Base-by-base conservation (phyloP, 2,329 filamentous ascomycete genomes). In the Nannizziopsis arthrosporioides region DNA sequence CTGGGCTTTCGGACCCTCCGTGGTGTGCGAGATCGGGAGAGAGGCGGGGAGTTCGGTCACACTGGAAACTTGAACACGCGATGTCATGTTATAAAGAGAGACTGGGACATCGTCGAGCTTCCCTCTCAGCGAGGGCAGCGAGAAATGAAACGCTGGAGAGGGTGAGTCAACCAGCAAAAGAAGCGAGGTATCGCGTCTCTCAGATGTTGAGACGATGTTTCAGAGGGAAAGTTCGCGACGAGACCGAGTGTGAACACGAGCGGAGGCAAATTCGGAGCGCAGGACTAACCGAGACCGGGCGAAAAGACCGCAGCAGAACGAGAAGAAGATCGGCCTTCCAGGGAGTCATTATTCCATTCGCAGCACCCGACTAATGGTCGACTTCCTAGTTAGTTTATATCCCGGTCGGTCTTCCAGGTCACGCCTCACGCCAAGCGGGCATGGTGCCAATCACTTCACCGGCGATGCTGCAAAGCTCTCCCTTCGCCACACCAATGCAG, bases 1-100 rank as follows among this genome's bases (percentile, higher is more conserved):
- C 80, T 68, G 57, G 78, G 73, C 36, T 39, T 73, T 70, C 48
- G 69, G 63, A 37, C 67, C 57, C 56, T 71, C 69, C 7, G 22
- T 27, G 52, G 69, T 68, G 51, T 69, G 68, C 36, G 70, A 67
- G 42, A 66, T 63, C 64, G 56, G 53, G 38, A 50, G 41, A 34
- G 39, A 36, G 35, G 51, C 27, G 47, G 51, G 50, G 7, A 27
- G n/a, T 19, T 42, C 39, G 17, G 12, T 27, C 22, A 27, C 22
- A 27, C 22, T 44, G 40, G 15, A 38, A 41, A 12, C 40, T 44
- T 15, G 49, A 22, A 34, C 40, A 30, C 42, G 50, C 43, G 37
- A 49, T 27, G 45, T 48, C 45, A 48, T 48, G 45, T 42, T 42
- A 35, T 48, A 14, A 30, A 17, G 22, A 37, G 44, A 30, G 30